phyloP scores from a whole-genome alignment of 1,284 basidiomycete species.

The Psilocybe mexicana region DNA sequence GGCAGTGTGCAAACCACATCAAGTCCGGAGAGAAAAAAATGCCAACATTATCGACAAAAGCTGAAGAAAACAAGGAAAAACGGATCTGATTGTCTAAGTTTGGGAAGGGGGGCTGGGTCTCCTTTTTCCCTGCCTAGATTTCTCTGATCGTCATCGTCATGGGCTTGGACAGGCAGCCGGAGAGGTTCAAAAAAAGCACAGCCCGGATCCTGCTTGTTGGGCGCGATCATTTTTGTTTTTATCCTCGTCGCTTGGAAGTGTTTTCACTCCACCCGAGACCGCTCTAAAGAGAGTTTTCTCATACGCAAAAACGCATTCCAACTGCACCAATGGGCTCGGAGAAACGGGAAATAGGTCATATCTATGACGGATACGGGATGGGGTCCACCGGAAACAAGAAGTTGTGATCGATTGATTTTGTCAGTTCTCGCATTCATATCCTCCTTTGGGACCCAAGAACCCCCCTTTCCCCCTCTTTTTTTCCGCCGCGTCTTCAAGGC shows the following conservation, averaged over 20 bases:
- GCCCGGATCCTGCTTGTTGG: background rate
- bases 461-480: background rate
- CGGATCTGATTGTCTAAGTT: background rate
- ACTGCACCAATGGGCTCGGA: background rate
- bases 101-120: background rate
- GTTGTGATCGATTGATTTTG: background rate
- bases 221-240: background rate
- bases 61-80: too few relatives aligned
- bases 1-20: background rate
- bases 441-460: background rate
- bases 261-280: background rate
- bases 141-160: background rate
- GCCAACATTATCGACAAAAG: background rate
- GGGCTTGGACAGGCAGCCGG: background rate
- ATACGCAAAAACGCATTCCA: background rate
- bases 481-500: background rate
- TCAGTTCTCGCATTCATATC: conserved; percentile 2
- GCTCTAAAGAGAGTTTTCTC: background rate
- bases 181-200: background rate
- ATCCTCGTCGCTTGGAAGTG: background rate
- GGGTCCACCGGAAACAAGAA: background rate
- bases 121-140: background rate
- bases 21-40: background rate
- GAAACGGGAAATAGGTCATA: background rate
- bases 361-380: background rate